Conservation (phyloP, 2,329 filamentous ascomycete genomes). For the Alternaria sp. region DNA sequence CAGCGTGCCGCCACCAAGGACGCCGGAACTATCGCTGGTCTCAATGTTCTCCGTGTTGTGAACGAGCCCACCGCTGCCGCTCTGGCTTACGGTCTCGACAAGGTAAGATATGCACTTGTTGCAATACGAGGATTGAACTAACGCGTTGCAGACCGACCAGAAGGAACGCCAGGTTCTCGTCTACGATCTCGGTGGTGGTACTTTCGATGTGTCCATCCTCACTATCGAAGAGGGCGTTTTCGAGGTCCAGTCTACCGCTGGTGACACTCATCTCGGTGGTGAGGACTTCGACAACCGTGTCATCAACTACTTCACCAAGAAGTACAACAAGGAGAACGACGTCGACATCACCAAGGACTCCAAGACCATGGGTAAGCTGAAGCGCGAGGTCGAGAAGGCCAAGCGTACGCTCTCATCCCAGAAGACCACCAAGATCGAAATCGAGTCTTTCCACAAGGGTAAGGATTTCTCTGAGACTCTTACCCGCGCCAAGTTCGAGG, state of each 20-base stretch:
- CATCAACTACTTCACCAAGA: constrained; percentile 95
- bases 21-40: constrained; percentile 87
- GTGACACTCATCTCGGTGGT: constrained; percentile 97
- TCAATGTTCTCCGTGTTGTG: constrained; percentile 94
- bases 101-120: constrained; percentile 18
- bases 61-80: constrained; percentile 96
- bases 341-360: constrained; percentile 93
- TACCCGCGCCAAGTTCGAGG: constrained; percentile 98
- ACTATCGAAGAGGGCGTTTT: constrained; percentile 91
- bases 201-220: constrained; percentile 69
- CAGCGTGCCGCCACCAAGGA: constrained; percentile 98
- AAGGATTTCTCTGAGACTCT: constrained; percentile 98
- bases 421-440: constrained; percentile 93
- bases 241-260: constrained; percentile 91
- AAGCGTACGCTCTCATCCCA: constrained; percentile 95
- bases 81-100: constrained; percentile 84
- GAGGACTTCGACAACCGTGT: constrained; percentile 99
- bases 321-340: constrained; percentile 97
- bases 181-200: constrained; percentile 55
- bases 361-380: constrained; percentile 99
- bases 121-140: neutral
- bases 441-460: constrained; percentile 96
- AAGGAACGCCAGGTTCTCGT: constrained; percentile 52
- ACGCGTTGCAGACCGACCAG: constrained; percentile 40
- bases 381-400: constrained; percentile 99